These are phyloP conservation scores for Pyrenophora teres DNA, from an alignment of 2,329 filamentous ascomycete species.

Conservation along the genomic window DNA sequence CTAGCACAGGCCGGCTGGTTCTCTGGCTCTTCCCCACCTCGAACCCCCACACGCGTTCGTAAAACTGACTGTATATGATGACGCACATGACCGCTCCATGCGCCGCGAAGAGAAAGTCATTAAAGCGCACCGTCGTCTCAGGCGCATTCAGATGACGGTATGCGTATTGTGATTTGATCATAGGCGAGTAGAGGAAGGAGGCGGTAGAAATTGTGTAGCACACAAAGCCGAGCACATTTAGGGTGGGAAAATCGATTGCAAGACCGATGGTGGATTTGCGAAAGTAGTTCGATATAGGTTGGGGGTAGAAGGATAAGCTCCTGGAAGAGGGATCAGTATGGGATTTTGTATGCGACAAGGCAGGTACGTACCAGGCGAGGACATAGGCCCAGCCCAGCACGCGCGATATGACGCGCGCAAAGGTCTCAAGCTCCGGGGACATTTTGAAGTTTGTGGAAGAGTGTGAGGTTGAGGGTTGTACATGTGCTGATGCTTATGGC, in stretches of 20 bases:
- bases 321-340: conserved; percentile 44
- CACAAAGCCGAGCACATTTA: conserved; percentile 73
- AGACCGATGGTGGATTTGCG: conserved; percentile 80
- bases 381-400: conserved; percentile 47
- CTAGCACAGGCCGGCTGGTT: conserved; percentile 66
- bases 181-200: conserved; percentile 77
- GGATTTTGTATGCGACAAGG: neutral
- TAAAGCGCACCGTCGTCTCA: conserved; percentile 82
- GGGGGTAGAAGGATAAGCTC: conserved; percentile 92
- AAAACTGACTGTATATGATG: conserved; percentile 79
- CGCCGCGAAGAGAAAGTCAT: conserved; percentile 85
- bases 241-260: conserved; percentile 82
- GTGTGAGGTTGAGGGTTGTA: neutral
- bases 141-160: conserved; percentile 73
- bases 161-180: conserved; percentile 82
- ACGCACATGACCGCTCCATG: conserved; percentile 77
- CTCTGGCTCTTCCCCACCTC: conserved; percentile 59
- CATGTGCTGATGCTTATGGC: neutral
- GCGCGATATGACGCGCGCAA: conserved; percentile 41
- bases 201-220: conserved; percentile 77
- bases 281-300: conserved; percentile 77
- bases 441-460: conserved; percentile 1
- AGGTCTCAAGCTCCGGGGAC: conserved; percentile 27
- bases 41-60: conserved; percentile 75
- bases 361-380: conserved; percentile 36